Evolutionary conservation across 2,329 filamentous ascomycete genomes (phyloP).

Genomic region (Diplocarpon mali): DNA sequence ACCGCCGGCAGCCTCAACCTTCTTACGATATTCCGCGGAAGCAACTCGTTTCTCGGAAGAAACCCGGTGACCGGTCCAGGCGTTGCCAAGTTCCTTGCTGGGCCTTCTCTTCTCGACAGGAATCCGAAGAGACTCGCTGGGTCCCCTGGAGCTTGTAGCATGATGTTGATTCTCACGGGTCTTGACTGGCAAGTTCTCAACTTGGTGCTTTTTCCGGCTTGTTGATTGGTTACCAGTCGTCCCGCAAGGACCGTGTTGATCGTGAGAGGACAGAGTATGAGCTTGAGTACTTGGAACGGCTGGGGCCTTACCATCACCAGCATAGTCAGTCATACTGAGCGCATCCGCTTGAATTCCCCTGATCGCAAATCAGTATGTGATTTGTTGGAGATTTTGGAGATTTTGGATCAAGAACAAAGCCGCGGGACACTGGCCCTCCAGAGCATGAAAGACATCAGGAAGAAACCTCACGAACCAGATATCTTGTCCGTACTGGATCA

Average conservation of each 20-base stretch:
- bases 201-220: background rate
- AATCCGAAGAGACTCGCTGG: no score
- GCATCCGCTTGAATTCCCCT: slow-evolving; percentile 6
- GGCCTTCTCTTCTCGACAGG: background rate
- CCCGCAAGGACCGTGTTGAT: background rate
- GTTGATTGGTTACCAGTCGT: background rate
- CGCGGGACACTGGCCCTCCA: no score
- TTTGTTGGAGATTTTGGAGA: no score
- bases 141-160: no score
- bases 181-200: background rate
- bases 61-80: no score
- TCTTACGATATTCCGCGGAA: no score
- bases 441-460: no score
- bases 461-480: slow-evolving; percentile 2
- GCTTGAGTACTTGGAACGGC: background rate
- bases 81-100: background rate
- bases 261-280: background rate
- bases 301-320: background rate
- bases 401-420: no score
- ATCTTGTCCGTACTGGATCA: slow-evolving; percentile 3
- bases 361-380: no score
- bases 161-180: background rate
- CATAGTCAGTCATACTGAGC: slow-evolving; percentile 2
- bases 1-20: no score
- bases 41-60: no score